Percentiles rank a stretch among this genome's conserved stretches.
These are phyloP conservation scores for Copromyces sp. DNA, from an alignment of 495 filamentous ascomycete genomes.

Conservation along the genomic window DNA sequence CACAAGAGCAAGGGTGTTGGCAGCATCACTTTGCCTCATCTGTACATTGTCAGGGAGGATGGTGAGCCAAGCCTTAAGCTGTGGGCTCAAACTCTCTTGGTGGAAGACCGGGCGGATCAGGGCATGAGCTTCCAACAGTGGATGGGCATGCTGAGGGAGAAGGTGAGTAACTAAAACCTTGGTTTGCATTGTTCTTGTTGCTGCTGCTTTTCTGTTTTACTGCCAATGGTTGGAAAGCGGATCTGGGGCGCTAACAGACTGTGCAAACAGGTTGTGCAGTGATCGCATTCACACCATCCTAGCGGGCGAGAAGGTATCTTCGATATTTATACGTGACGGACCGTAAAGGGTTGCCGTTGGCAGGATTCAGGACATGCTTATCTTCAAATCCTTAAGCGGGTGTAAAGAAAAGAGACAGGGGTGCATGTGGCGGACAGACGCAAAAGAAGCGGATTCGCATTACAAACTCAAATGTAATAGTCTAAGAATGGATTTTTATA, in stretches of 20 bases:
- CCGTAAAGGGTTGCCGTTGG: background rate
- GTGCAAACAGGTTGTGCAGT: background rate
- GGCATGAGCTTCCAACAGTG: slow-evolving; percentile 85
- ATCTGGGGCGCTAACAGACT: background rate
- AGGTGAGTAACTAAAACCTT: slow-evolving; percentile 54
- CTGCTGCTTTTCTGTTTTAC: background rate
- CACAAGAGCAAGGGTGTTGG: slow-evolving; percentile 76
- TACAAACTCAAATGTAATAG: background rate
- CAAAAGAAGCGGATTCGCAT: background rate
- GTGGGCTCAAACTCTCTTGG: slow-evolving; percentile 92
- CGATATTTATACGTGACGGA: background rate
- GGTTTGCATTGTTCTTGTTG: background rate
- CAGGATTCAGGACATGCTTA: background rate
- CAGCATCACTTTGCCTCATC: slow-evolving; percentile 80
- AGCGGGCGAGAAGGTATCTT: background rate
- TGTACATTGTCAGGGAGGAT: slow-evolving; percentile 91
- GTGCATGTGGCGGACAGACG: background rate
- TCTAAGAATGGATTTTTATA: background rate
- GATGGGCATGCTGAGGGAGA: slow-evolving; percentile 87
- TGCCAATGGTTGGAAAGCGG: background rate
- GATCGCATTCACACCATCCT: background rate
- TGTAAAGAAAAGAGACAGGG: background rate
- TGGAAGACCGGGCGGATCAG: slow-evolving; percentile 93
- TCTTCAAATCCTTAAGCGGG: background rate
- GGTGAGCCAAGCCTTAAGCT: slow-evolving; percentile 90